Conservation (phyloP, 1,284 basidiomycete species). For the Apiotrichum porosum region DNA sequence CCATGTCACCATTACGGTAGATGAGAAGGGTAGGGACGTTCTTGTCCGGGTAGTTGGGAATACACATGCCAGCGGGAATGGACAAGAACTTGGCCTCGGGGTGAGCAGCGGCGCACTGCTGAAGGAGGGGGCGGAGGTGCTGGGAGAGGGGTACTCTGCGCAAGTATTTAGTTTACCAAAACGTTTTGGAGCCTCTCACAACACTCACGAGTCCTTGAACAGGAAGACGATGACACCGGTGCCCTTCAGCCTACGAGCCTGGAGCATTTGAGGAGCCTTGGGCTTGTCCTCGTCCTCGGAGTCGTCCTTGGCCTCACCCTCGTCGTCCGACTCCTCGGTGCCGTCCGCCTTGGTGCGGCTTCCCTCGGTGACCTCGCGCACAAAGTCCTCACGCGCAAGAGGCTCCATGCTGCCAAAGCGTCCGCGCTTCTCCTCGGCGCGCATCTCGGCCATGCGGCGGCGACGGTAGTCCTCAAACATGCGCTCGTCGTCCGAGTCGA, state of each 20-base stretch:
- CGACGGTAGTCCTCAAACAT: slow-evolving; percentile 65
- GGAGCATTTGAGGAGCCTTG: slow-evolving; percentile 20
- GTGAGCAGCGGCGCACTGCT: slow-evolving; percentile 69
- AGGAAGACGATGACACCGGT: slow-evolving; percentile 57
- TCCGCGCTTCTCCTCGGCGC: slow-evolving; percentile 58
- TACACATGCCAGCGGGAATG: slow-evolving; percentile 92
- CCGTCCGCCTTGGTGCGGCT: slow-evolving; percentile 69
- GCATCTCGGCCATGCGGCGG: slow-evolving; percentile 65
- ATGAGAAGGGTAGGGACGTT: slow-evolving; percentile 88
- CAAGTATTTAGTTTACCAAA: too few relatives aligned
- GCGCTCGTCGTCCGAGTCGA: slow-evolving; percentile 72
- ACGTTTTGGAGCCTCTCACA: too few relatives aligned
- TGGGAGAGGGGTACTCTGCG: slow-evolving; percentile 73
- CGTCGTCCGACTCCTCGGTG: slow-evolving; percentile 38
- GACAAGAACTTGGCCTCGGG: slow-evolving; percentile 93
- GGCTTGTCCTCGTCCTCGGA: slow-evolving; percentile 38
- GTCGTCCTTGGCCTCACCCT: slow-evolving; percentile 46
- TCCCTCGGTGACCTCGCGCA: slow-evolving; percentile 87
- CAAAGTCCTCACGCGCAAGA: slow-evolving; percentile 89
- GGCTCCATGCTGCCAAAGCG: slow-evolving; percentile 83
- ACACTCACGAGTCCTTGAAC: slow-evolving; percentile 55
- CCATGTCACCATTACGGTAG: slow-evolving; percentile 85
- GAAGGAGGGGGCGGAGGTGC: slow-evolving; percentile 66
- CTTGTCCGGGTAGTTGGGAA: slow-evolving; percentile 87
- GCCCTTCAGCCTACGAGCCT: slow-evolving; percentile 42